Evolutionary conservation across 129 eudicot genomes (phyloP).

Genomic region (Lactuca sativa): DNA sequence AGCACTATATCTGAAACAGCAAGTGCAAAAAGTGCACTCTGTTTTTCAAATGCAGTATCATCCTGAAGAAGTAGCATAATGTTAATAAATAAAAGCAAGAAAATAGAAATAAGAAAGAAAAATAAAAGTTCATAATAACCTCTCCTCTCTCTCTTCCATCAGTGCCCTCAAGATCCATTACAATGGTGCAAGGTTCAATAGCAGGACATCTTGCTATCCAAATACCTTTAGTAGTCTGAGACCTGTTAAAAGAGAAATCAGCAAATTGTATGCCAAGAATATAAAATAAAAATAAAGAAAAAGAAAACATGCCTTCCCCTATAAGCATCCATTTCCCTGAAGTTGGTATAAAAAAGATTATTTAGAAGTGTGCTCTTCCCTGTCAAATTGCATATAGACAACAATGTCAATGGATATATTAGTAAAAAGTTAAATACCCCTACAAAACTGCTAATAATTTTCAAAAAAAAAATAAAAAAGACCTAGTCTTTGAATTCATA

Average conservation of each 20-base stretch:
- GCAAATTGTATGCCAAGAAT: background rate
- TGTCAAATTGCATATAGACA: conserved; percentile 29
- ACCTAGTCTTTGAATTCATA: conserved; percentile 26
- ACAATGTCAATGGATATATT: conserved; percentile 9
- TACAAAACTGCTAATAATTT: background rate
- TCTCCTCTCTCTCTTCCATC: conserved; percentile 99
- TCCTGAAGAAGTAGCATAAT: conserved; percentile 51
- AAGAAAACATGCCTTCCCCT: conserved; percentile 78
- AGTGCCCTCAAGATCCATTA: conserved; percentile 99
- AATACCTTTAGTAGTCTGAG: conserved; percentile 98
- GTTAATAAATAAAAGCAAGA: background rate
- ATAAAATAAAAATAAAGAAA: conserved; percentile 2
- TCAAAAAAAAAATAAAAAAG: too few species aligned
- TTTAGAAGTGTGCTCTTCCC: conserved; percentile 96
- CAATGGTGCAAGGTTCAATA: conserved; percentile 93
- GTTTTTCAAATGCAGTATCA: conserved; percentile 96
- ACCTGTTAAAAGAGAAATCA: conserved; percentile 40
- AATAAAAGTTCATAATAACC: conserved; percentile 39
- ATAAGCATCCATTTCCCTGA: conserved; percentile 97
- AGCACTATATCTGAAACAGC: conserved; percentile 99
- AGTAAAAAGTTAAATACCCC: background rate
- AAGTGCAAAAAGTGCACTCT: conserved; percentile 97
- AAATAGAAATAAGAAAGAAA: background rate
- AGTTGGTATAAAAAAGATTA: conserved; percentile 78
- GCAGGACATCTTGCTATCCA: conserved; percentile 94